Evolutionary conservation across 2,329 filamentous ascomycete species (phyloP).

Genomic region (Tolypocladium tropicale): DNA sequence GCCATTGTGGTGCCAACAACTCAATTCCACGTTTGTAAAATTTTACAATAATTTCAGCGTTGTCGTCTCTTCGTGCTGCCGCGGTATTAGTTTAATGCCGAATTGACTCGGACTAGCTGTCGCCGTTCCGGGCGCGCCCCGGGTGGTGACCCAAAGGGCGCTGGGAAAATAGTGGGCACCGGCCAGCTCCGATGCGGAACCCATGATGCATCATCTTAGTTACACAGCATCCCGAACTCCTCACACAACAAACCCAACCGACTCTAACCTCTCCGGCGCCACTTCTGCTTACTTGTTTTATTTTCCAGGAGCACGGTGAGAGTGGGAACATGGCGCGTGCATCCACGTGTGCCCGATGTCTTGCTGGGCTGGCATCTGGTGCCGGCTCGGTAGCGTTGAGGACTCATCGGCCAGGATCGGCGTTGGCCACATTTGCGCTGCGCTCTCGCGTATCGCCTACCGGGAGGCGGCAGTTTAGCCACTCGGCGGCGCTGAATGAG

Average conservation of each 20-base stretch:
- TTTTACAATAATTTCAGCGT: too few relatives aligned
- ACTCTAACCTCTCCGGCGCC: background rate
- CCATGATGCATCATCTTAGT: background rate
- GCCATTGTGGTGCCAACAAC: conserved; percentile 4
- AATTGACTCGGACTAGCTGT: background rate
- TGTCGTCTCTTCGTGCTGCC: background rate
- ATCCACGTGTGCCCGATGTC: background rate
- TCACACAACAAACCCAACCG: background rate
- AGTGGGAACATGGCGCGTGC: background rate
- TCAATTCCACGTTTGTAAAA: conserved; percentile 5
- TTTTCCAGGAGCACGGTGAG: background rate
- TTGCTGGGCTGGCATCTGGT: background rate
- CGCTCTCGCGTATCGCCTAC: background rate
- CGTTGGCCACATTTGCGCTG: background rate
- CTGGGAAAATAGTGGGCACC: background rate
- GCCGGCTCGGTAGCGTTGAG: background rate
- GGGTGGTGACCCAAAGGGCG: background rate
- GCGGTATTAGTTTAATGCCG: background rate
- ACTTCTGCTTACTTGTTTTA: background rate
- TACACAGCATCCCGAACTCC: background rate
- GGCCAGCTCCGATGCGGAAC: background rate
- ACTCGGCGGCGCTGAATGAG: background rate
- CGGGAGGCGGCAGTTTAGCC: background rate
- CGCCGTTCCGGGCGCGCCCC: background rate
- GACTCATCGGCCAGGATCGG: background rate